These are phyloP conservation scores for Trichomonas gallinae DNA, from an alignment of 208 protist species.

Conservation along the genomic window DNA sequence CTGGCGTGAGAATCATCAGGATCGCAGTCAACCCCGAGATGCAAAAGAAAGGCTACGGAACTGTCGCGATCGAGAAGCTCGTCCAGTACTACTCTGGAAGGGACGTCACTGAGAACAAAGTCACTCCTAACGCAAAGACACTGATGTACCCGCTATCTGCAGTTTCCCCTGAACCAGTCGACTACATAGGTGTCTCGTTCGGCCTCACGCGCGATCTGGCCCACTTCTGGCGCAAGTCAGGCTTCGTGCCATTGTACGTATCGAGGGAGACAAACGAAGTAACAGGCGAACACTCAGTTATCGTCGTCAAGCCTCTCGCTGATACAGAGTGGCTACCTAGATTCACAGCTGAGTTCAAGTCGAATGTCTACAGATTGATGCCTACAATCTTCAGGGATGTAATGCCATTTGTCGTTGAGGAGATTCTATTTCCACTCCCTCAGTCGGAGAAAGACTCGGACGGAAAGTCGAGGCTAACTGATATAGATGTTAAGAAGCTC, in stretches of 20 bases:
- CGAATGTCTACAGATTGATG: background rate
- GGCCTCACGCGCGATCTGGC: constrained; percentile 21
- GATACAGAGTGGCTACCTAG: background rate
- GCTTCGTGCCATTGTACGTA: constrained; percentile 31
- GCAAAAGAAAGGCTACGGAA: constrained; percentile 60
- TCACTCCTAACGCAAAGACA: background rate
- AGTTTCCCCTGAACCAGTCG: background rate
- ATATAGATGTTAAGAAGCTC: background rate
- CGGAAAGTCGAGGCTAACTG: background rate
- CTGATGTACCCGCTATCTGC: background rate
- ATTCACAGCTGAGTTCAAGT: background rate
- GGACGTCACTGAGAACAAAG: background rate
- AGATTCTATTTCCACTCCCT: background rate
- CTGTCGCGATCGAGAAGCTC: background rate
- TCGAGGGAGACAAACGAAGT: constrained; percentile 58
- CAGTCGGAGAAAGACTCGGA: background rate
- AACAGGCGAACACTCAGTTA: constrained; percentile 94
- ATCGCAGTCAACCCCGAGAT: constrained; percentile 93
- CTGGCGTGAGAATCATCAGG: constrained; percentile 83
- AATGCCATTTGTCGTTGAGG: too few relatives aligned
- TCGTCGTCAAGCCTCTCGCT: constrained; percentile 71
- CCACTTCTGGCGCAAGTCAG: constrained; percentile 27
- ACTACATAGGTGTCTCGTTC: constrained; percentile 31
- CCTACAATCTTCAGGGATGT: background rate
- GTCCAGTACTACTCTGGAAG: background rate